phyloP scores from a whole-genome alignment of 192 early-diverging fungal species.

The Entomortierella beljakovae region DNA sequence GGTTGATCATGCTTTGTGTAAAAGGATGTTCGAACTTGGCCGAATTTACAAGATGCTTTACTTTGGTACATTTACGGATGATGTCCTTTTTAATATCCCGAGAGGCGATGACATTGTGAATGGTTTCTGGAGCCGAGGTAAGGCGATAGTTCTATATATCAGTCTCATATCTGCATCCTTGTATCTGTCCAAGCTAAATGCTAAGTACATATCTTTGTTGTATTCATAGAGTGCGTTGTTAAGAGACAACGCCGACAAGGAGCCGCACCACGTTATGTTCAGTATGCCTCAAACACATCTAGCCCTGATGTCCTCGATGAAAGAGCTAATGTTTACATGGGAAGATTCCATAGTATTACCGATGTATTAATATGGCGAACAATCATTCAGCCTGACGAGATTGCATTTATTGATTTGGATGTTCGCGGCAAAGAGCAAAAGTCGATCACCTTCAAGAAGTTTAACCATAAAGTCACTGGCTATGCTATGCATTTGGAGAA shows the following conservation, averaged over 20 bases:
- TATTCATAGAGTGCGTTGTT: conserved; percentile 27
- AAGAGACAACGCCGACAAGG: conserved; percentile 43
- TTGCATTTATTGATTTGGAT: conserved; percentile 69
- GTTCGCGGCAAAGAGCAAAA: conserved; percentile 62
- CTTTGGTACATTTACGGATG: conserved; percentile 67
- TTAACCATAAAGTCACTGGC: conserved; percentile 69
- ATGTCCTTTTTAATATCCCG: conserved; percentile 69
- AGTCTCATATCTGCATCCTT: neutral
- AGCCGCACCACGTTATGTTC: conserved; percentile 24
- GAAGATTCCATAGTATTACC: conserved; percentile 70
- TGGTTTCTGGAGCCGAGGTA: conserved; percentile 60
- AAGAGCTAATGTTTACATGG: conserved; percentile 67
- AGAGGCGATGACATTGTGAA: conserved; percentile 47
- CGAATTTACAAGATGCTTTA: conserved; percentile 62
- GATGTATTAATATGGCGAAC: conserved; percentile 80
- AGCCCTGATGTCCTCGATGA: conserved; percentile 66
- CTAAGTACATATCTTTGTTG: neutral
- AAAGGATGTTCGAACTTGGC: conserved; percentile 70
- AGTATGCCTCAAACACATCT: conserved; percentile 33
- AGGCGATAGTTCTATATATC: neutral
- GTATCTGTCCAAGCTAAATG: neutral
- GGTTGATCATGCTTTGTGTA: conserved; percentile 72
- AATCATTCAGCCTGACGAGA: conserved; percentile 66
- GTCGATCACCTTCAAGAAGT: conserved; percentile 71
- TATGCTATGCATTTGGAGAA: conserved; percentile 72